Conservation (phyloP, 306 rosid species). For the Fragaria ananassa region DNA sequence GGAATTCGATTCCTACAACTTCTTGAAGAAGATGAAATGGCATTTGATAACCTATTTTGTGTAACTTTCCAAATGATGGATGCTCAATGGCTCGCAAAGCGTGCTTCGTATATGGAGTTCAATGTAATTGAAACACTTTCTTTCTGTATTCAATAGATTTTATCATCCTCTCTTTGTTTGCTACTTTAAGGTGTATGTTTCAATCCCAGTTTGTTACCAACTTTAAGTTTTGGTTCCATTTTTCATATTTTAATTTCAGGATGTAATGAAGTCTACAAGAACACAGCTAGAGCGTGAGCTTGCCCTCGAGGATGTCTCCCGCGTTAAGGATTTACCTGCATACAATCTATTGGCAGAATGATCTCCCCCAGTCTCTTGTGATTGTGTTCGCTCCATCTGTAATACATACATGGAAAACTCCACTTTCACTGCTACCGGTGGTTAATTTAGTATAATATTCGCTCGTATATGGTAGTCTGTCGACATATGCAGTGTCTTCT, state of each 20-base stretch:
- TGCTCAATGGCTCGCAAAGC: constrained; percentile 92
- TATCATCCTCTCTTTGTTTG: not conserved
- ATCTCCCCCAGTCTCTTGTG: not conserved
- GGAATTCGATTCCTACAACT: constrained; percentile 65
- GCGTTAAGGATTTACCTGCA: constrained; percentile 80
- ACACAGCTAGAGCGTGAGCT: constrained; percentile 91
- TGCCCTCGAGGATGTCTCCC: constrained; percentile 70
- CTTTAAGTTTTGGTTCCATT: not conserved
- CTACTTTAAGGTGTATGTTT: not conserved
- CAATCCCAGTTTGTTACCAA: not conserved
- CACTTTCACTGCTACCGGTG: not conserved
- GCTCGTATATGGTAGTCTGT: not conserved
- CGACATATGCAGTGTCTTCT: not conserved
- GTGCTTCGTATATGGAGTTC: constrained; percentile 93
- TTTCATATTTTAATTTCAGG: constrained; percentile 35
- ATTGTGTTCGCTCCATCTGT: not conserved
- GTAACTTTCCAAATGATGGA: constrained; percentile 90
- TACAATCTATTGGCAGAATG: constrained; percentile 67
- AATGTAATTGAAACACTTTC: constrained; percentile 44
- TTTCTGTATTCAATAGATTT: not conserved
- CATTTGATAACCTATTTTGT: constrained; percentile 80
- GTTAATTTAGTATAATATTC: not conserved
- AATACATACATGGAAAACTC: not conserved
- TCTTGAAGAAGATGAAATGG: constrained; percentile 75
- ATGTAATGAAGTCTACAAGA: constrained; percentile 80